Evolutionary conservation across 2,329 filamentous ascomycete species (phyloP), one percentile per base, ranked within the genome.

Genomic region (Sclerotinia subarctica): DNA sequence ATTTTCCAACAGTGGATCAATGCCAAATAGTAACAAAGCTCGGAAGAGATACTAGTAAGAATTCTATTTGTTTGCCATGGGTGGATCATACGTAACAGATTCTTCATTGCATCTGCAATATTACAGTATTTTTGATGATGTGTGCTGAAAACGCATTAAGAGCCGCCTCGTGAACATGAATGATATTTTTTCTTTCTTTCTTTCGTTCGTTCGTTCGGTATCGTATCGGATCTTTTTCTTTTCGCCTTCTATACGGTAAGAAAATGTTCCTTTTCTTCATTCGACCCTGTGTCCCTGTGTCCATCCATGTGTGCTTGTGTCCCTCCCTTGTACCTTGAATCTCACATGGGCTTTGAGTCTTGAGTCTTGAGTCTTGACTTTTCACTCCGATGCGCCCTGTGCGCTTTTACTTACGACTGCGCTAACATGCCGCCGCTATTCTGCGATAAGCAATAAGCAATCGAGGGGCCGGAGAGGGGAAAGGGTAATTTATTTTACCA

Each of bases 391-490:
- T 58, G 44, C 53, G 64, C 64, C 44, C 29, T 66, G 64, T 66
- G 64, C 64, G 44, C 53, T n/a, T 58, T 57, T 44, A 49, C 42
- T 57, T 44, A 49, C 42, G 42, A 42, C 17, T 47, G 51, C 32
- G 26, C 44, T 60, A 59, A 47, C 35, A 26, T 60, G 57, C 57
- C 26, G 44, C 49, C 35, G 19, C 62, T 46, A 56, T 32, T 38
- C 49, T 54, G 51, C 63, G 63, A 65, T 65, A 65, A 57, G 51
- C 52, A 57, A 65, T 65, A 65, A 57, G 51, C 52, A 57, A 56
- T 65, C 51, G 38, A 57, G 63, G 42, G 38, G 51, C 51, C 38
- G 63, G 63, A n/a, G n/a, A n/a, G 63, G 51, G 35, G 24, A 13
- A 35, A 24, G 32, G 58, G 5, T 21, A 29, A n/a, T 56, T 11